Evolutionary conservation across 2,329 filamentous ascomycete genomes (phyloP).

Genomic region (Cladosporium sphaerospermum): DNA sequence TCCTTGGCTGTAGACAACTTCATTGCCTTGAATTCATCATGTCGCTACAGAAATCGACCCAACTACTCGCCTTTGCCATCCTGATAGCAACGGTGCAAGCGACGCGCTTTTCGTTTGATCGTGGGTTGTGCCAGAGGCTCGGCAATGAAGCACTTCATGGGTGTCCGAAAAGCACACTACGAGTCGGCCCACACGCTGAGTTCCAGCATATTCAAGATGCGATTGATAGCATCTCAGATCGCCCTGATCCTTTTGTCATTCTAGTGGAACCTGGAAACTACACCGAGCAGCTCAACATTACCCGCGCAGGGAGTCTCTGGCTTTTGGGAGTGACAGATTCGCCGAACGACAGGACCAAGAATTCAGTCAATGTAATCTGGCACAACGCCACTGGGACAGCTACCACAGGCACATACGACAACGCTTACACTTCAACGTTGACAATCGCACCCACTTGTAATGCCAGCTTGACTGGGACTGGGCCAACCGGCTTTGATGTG

Average conservation of each 20-base stretch:
- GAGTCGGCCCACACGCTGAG: slow-evolving; percentile 22
- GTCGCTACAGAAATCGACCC: too few species aligned
- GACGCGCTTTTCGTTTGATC: neutral
- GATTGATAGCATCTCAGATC: slow-evolving; percentile 40
- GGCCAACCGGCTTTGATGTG: slow-evolving; percentile 56
- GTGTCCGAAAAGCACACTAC: slow-evolving; percentile 31
- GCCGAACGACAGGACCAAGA: slow-evolving; percentile 42
- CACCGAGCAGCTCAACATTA: slow-evolving; percentile 60
- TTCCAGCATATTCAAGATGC: slow-evolving; percentile 42
- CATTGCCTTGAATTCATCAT: too few species aligned
- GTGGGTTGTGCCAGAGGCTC: slow-evolving; percentile 31
- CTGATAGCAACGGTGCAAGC: neutral
- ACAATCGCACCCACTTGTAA: slow-evolving; percentile 60
- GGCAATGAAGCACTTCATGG: slow-evolving; percentile 33
- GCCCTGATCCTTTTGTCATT: slow-evolving; percentile 47
- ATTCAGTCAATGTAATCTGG: slow-evolving; percentile 54
- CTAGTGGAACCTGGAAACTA: slow-evolving; percentile 57
- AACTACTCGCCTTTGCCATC: too few species aligned
- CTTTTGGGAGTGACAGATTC: slow-evolving; percentile 52
- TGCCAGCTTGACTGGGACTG: slow-evolving; percentile 55
- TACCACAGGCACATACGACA: slow-evolving; percentile 45
- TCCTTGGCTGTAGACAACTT: too few species aligned
- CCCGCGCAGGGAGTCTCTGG: slow-evolving; percentile 54
- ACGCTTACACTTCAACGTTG: slow-evolving; percentile 56
- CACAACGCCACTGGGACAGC: slow-evolving; percentile 48